phyloP scores from a whole-genome alignment of 192 early-diverging fungal genomes.

The Pilobolus umbonatus region DNA sequence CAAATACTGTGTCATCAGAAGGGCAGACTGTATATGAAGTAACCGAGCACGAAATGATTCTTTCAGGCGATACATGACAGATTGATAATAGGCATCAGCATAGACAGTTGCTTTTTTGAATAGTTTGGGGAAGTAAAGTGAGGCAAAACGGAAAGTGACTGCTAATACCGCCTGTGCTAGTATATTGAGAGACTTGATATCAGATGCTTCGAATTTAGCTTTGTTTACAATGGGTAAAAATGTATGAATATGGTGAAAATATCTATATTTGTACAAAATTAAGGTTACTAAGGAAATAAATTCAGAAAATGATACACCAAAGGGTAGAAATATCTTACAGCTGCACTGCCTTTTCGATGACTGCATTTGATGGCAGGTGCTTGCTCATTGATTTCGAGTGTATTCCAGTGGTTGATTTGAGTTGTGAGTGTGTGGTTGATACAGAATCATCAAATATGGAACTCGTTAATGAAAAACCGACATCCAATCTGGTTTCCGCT shows the following conservation, averaged over 20 bases:
- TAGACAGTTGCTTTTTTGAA: conserved; percentile 6
- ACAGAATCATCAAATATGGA: conserved; percentile 12
- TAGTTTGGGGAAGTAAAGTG: conserved; percentile 2
- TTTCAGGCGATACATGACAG: conserved; percentile 15
- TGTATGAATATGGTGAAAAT: conserved; percentile 27
- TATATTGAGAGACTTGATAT: conserved; percentile 10
- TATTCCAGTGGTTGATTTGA: too few species aligned
- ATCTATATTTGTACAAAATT: conserved; percentile 24
- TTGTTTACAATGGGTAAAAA: conserved; percentile 29
- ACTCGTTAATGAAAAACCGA: conserved; percentile 23
- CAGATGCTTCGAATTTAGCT: conserved; percentile 20
- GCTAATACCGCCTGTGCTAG: conserved; percentile 19
- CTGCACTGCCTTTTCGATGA: conserved; percentile 13
- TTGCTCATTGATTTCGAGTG: background rate
- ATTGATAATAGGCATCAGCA: conserved; percentile 13
- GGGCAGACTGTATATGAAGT: conserved; percentile 21
- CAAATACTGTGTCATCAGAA: conserved; percentile 28
- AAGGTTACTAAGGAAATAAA: too few species aligned
- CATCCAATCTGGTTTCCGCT: conserved; percentile 15
- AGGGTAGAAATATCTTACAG: conserved; percentile 1
- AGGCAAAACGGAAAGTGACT: conserved; percentile 20
- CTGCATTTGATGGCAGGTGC: background rate
- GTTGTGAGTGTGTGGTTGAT: background rate
- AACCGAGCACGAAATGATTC: conserved; percentile 8
- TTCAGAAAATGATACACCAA: conserved; percentile 8